Conservation (phyloP, 805 yeast genomes). For the Naumovozyma baii region DNA sequence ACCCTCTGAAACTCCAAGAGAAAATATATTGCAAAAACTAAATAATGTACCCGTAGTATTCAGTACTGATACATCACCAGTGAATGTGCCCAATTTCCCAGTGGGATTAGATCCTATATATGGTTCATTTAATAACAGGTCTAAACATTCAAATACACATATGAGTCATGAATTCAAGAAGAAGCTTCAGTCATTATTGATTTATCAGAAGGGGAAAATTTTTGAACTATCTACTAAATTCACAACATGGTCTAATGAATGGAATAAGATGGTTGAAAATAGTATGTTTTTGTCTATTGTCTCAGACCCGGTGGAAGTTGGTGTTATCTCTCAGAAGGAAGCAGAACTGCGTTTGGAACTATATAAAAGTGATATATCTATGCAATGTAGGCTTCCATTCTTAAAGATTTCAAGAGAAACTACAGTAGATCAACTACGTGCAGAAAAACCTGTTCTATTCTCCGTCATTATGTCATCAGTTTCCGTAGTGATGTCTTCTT, state of each 20-base stretch:
- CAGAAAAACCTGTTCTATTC: slow-evolving; percentile 50
- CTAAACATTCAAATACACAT: background rate
- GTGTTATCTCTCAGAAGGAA: slow-evolving; percentile 49
- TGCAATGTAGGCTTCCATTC: slow-evolving; percentile 40
- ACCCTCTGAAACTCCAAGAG: background rate
- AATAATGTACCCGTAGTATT: background rate
- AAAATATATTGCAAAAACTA: background rate
- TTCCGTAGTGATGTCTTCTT: slow-evolving; percentile 34
- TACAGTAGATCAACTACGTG: slow-evolving; percentile 40
- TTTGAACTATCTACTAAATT: slow-evolving; percentile 35
- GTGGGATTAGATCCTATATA: background rate
- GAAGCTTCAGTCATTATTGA: slow-evolving; percentile 19
- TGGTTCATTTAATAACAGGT: background rate
- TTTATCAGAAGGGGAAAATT: slow-evolving; percentile 27
- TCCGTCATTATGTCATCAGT: slow-evolving; percentile 56
- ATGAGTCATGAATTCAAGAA: slow-evolving; percentile 12
- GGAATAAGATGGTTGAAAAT: slow-evolving; percentile 37
- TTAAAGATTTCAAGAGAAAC: slow-evolving; percentile 41
- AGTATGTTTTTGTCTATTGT: slow-evolving; percentile 35
- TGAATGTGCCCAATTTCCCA: background rate
- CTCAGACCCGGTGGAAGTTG: slow-evolving; percentile 48
- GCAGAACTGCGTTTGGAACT: slow-evolving; percentile 44
- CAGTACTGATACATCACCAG: background rate
- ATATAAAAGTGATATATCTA: slow-evolving; percentile 41
- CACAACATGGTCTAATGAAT: slow-evolving; percentile 35